phyloP scores from a whole-genome alignment of 2,329 filamentous ascomycete genomes.

The Pseudohalonectria lignicola region DNA sequence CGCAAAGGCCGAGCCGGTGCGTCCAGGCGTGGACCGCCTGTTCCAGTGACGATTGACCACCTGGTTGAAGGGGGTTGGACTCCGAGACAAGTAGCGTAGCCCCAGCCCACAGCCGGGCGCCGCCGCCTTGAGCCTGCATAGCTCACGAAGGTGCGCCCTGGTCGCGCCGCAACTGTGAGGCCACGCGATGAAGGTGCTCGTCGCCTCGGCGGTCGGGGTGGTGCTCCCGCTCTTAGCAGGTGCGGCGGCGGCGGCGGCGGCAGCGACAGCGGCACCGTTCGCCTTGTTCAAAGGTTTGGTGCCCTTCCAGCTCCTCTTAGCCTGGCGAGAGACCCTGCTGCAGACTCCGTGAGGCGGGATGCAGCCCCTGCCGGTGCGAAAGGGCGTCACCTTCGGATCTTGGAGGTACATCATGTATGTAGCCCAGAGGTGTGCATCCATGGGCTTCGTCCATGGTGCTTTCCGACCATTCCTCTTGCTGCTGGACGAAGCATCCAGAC shows the following conservation, averaged over 20 bases:
- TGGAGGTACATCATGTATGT: constrained; percentile 55
- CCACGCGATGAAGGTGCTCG: constrained; percentile 45
- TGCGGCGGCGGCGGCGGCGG: constrained; percentile 8
- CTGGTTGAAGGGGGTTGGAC: constrained; percentile 44
- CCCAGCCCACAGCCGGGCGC: constrained; percentile 27
- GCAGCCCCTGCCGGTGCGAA: constrained; percentile 50
- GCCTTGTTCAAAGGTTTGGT: constrained; percentile 28
- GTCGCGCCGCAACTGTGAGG: constrained; percentile 54
- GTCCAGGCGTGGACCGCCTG: constrained; percentile 34
- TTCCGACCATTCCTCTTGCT: constrained; percentile 23
- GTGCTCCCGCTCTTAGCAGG: constrained; percentile 37
- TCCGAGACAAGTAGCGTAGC: constrained; percentile 36
- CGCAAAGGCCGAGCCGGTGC: constrained; percentile 39
- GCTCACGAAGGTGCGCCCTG: constrained; percentile 47
- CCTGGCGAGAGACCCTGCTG: constrained; percentile 52
- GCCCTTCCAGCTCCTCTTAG: constrained; percentile 57
- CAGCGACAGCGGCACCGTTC: neutral
- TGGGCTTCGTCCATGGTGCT: constrained; percentile 52
- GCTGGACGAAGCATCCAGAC: neutral
- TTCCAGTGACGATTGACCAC: constrained; percentile 37
- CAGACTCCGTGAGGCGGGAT: constrained; percentile 56
- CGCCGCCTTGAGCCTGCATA: constrained; percentile 46
- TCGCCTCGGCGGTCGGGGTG: constrained; percentile 39
- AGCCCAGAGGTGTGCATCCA: constrained; percentile 56
- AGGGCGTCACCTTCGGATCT: constrained; percentile 56